These are phyloP conservation scores for Coniochaeta sp. DNA, from an alignment of 2,329 filamentous ascomycete genomes.

Conservation along the genomic window DNA sequence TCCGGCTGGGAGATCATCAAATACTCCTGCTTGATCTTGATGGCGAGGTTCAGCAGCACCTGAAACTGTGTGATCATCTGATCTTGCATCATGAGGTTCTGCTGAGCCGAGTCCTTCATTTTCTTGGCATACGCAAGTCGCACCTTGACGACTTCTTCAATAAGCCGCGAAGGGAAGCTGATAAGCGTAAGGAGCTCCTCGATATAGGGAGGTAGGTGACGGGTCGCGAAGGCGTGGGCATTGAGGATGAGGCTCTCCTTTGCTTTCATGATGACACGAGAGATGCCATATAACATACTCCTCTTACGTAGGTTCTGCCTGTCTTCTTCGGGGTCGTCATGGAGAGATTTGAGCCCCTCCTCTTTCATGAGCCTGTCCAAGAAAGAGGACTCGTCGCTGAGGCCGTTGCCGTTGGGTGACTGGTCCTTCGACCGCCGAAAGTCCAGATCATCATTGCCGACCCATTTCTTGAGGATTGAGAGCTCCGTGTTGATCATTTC, in stretches of 20 bases:
- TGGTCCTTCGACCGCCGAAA: slow-evolving; percentile 70
- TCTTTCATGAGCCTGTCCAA: slow-evolving; percentile 93
- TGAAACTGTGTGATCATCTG: slow-evolving; percentile 98
- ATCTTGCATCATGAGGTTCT: slow-evolving; percentile 89
- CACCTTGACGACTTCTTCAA: slow-evolving; percentile 93
- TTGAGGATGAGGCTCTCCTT: slow-evolving; percentile 87
- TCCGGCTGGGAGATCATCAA: slow-evolving; percentile 76
- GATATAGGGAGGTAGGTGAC: slow-evolving; percentile 91
- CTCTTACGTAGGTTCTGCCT: slow-evolving; percentile 37
- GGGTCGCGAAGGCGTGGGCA: slow-evolving; percentile 73
- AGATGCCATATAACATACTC: slow-evolving; percentile 79
- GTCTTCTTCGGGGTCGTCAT: slow-evolving; percentile 55
- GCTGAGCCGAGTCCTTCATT: slow-evolving; percentile 90
- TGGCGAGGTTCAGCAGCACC: slow-evolving; percentile 82
- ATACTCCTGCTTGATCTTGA: slow-evolving; percentile 87
- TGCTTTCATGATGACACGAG: slow-evolving; percentile 83
- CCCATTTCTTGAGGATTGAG: slow-evolving; percentile 87
- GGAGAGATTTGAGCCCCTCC: slow-evolving; percentile 85
- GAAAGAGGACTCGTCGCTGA: slow-evolving; percentile 87
- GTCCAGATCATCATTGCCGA: slow-evolving; percentile 91
- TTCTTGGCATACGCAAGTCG: slow-evolving; percentile 86
- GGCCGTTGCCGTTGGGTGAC: slow-evolving; percentile 61
- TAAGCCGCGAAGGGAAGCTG: slow-evolving; percentile 91
- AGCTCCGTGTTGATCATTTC: slow-evolving; percentile 94
- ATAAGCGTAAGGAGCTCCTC: slow-evolving; percentile 93